Evolutionary conservation across 2,329 filamentous ascomycete species (phyloP), one percentile per base, ranked within the genome.

Genomic region (Nigrospora osmanthi): DNA sequence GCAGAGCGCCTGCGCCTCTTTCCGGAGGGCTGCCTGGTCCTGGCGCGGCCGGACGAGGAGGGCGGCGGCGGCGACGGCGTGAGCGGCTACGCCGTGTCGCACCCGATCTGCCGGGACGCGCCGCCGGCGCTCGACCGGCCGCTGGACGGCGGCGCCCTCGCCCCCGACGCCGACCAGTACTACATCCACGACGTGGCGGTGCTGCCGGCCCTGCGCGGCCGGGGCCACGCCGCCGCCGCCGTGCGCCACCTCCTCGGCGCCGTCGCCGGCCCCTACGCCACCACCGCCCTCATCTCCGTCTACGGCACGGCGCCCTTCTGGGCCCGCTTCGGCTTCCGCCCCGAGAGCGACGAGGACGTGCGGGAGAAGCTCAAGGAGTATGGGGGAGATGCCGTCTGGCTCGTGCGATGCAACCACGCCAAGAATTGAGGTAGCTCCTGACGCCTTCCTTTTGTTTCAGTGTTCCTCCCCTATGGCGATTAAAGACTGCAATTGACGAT

Each of bases 121-220:
- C 63, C 59, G 2, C 64, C 64, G 0, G 54, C 55, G 2, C 53
- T 67, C 4, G 51, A 64, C 47, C 54, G 37, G n/a, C 38, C 60
- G 14, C 54, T 67, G 2, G 54, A n/a, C n/a, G n/a, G 54, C 3
- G 55, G 55, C 3, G 44, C 48, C 31, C 59, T 66, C 17, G 28
- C 57, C 2, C 28, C 42, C 1, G 52, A 59, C 7, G 62, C 60
- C 15, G 54, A 64, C 43, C 58, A 64, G 49, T 66, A 62, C 42
- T 67, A 67, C 47, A 60, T 68, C 15, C 64, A 67, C 48, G 64
- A 67, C 45, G 40, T 68, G 6, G 63, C 57, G 16, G 48, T 68
- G 32, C 45, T 63, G 11, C 56, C 56, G 1, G 38, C 34, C 14
- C 47, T 54, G 4, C 59, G 62, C 11, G 58, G 60, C 1, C 44